Evolutionary conservation across 2,329 filamentous ascomycete genomes (phyloP).

Genomic region (Arthroderma sp.): DNA sequence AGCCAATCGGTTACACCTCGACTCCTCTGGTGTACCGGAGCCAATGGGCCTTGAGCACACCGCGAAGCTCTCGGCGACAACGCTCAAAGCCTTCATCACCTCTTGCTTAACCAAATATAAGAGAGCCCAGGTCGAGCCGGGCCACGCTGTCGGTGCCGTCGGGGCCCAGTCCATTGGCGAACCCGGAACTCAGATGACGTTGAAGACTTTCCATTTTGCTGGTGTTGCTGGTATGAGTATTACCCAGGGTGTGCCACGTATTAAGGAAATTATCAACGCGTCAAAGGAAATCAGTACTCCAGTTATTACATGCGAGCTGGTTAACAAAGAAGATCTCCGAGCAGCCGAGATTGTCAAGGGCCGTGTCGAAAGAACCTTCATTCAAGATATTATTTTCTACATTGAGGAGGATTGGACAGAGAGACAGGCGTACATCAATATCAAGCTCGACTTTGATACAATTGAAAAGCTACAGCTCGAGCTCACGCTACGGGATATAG

Average conservation of each 20-base stretch:
- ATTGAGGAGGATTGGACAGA: slow-evolving; percentile 84
- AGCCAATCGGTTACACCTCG: slow-evolving; percentile 44
- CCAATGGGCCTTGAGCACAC: slow-evolving; percentile 49
- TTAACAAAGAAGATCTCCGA: slow-evolving; percentile 59
- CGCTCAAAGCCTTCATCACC: slow-evolving; percentile 61
- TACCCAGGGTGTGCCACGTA: slow-evolving; percentile 96
- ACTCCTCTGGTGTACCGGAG: slow-evolving; percentile 20
- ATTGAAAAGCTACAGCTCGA: slow-evolving; percentile 73
- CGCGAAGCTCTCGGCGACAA: slow-evolving; percentile 66
- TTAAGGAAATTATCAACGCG: slow-evolving; percentile 99
- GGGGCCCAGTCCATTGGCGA: slow-evolving; percentile 97
- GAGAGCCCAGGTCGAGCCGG: slow-evolving; percentile 81
- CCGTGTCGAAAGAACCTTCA: slow-evolving; percentile 85
- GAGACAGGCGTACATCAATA: slow-evolving; percentile 59
- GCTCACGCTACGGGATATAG: slow-evolving; percentile 60
- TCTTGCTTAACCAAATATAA: slow-evolving; percentile 83
- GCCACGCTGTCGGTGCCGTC: slow-evolving; percentile 89
- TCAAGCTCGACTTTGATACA: slow-evolving; percentile 68
- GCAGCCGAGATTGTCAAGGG: slow-evolving; percentile 86
- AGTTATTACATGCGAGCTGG: slow-evolving; percentile 74
- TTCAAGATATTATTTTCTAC: slow-evolving; percentile 66
- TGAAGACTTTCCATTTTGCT: slow-evolving; percentile 99
- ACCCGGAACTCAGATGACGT: slow-evolving; percentile 95
- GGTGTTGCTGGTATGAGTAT: slow-evolving; percentile 99
- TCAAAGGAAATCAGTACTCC: slow-evolving; percentile 89